These are phyloP conservation scores for Candida khao-thaluensis DNA, from an alignment of 805 yeast genomes.

Conservation along the genomic window DNA sequence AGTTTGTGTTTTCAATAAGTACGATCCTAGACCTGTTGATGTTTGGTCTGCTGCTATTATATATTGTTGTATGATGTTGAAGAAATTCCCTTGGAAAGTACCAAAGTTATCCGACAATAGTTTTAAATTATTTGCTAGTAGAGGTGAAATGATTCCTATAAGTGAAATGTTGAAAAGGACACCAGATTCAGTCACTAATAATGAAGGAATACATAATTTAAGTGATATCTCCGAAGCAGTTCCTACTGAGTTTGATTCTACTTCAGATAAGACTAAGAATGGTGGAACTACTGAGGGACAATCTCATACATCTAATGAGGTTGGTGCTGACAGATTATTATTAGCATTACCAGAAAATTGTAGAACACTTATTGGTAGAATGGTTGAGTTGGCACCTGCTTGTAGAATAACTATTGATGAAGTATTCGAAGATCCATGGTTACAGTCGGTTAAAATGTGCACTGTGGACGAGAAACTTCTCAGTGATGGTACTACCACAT, in stretches of 20 bases:
- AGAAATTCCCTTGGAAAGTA: slow-evolving; percentile 86
- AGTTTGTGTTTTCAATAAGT: slow-evolving; percentile 55
- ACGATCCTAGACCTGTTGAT: slow-evolving; percentile 78
- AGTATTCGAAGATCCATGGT: slow-evolving; percentile 71
- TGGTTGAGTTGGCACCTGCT: slow-evolving; percentile 86
- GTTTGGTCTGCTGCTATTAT: slow-evolving; percentile 84
- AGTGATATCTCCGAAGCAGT: slow-evolving; percentile 14
- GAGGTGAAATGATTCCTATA: slow-evolving; percentile 58
- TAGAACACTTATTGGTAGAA: slow-evolving; percentile 63
- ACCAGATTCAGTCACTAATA: slow-evolving; percentile 25
- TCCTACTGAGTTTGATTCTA: slow-evolving; percentile 10
- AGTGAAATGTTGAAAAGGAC: slow-evolving; percentile 47
- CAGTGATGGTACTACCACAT: slow-evolving; percentile 32
- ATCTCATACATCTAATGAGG: slow-evolving; percentile 61
- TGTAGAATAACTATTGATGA: slow-evolving; percentile 81
- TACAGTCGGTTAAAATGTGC: slow-evolving; percentile 66
- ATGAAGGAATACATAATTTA: slow-evolving; percentile 18
- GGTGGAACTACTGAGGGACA: slow-evolving; percentile 22
- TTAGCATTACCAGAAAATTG: slow-evolving; percentile 71
- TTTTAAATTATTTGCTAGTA: slow-evolving; percentile 55
- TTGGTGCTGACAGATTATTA: slow-evolving; percentile 71
- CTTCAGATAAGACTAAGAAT: not conserved
- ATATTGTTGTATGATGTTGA: slow-evolving; percentile 82
- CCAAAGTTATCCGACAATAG: slow-evolving; percentile 71
- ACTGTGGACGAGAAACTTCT: slow-evolving; percentile 45